A percentile compares a stretch with the other conserved stretches of the same genome.
phyloP scores from a whole-genome alignment of 2,329 filamentous ascomycete species.

The Teratosphaeria nubilosa region DNA sequence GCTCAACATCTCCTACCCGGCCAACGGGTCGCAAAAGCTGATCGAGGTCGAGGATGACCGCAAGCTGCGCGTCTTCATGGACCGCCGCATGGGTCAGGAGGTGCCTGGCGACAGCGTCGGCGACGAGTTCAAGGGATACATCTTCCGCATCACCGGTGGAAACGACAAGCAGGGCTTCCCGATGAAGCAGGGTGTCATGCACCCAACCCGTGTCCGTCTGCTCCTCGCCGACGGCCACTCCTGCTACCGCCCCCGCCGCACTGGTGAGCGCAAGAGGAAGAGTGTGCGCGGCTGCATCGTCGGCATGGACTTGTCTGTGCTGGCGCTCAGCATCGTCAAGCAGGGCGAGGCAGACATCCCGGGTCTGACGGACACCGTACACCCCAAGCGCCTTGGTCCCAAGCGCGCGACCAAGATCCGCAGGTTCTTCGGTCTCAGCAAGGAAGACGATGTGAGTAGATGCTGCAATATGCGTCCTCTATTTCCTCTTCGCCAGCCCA shows the following conservation, averaged over 20 bases:
- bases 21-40: slow-evolving; percentile 99
- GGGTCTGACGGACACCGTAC: slow-evolving; percentile 92
- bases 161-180: slow-evolving; percentile 99
- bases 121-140: slow-evolving; percentile 99
- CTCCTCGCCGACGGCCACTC: slow-evolving; percentile 94
- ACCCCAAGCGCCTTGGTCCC: slow-evolving; percentile 98
- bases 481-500: slow-evolving; percentile 50
- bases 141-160: slow-evolving; percentile 98
- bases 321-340: slow-evolving; percentile 94
- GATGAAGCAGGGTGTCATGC: slow-evolving; percentile 99
- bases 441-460: slow-evolving; percentile 99
- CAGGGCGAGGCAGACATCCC: slow-evolving; percentile 91
- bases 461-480: slow-evolving; percentile 30
- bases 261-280: slow-evolving; percentile 99
- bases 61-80: slow-evolving; percentile 98
- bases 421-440: slow-evolving; percentile 98
- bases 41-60: slow-evolving; percentile 99
- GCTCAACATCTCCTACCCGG: slow-evolving; percentile 78
- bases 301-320: slow-evolving; percentile 85
- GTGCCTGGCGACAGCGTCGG: slow-evolving; percentile 89
- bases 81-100: slow-evolving; percentile 92
- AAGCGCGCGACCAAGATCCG: slow-evolving; percentile 99
- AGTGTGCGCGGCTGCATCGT: slow-evolving; percentile 98
- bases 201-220: slow-evolving; percentile 95
- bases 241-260: slow-evolving; percentile 97